A percentile compares a stretch with the other conserved stretches of the same genome.
Evolutionary conservation across 495 filamentous ascomycete genomes (phyloP).

Genomic region (Aspergillus panamensis): DNA sequence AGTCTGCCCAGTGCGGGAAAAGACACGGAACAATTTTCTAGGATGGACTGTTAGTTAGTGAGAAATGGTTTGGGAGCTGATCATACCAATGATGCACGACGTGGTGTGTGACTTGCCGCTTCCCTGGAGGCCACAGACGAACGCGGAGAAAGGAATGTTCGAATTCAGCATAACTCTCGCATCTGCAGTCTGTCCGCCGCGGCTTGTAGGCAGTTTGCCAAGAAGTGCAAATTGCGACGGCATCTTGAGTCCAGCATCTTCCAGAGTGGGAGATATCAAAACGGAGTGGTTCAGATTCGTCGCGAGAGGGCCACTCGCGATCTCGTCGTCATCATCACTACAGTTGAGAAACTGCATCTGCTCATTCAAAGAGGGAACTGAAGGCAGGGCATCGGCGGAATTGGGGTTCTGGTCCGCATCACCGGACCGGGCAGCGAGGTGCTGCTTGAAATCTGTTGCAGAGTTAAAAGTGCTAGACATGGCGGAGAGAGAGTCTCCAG

Average conservation of each 20-base stretch:
- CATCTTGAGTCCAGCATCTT: conserved; percentile 16
- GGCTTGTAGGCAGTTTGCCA: conserved; percentile 14
- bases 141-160: conserved; percentile 68
- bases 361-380: conserved; percentile 13
- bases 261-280: conserved; percentile 17
- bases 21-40: conserved; percentile 55
- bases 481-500: background rate
- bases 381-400: background rate
- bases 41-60: conserved; percentile 24
- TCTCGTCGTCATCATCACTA: conserved; percentile 7
- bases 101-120: conserved; percentile 74
- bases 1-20: conserved; percentile 35
- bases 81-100: conserved; percentile 64
- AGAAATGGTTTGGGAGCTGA: conserved; percentile 20
- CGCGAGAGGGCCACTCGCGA: background rate
- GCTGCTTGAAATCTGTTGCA: conserved; percentile 19
- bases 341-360: conserved; percentile 19
- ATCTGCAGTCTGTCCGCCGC: conserved; percentile 2
- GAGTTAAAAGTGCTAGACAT: background rate
- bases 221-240: conserved; percentile 25
- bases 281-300: conserved; percentile 16
- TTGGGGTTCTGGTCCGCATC: background rate
- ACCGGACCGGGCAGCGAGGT: conserved; percentile 6
- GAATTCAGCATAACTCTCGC: conserved; percentile 42
- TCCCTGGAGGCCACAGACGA: conserved; percentile 76